phyloP scores from a whole-genome alignment of 106 monocot genomes.

The Alisma plantagoaquatica region DNA sequence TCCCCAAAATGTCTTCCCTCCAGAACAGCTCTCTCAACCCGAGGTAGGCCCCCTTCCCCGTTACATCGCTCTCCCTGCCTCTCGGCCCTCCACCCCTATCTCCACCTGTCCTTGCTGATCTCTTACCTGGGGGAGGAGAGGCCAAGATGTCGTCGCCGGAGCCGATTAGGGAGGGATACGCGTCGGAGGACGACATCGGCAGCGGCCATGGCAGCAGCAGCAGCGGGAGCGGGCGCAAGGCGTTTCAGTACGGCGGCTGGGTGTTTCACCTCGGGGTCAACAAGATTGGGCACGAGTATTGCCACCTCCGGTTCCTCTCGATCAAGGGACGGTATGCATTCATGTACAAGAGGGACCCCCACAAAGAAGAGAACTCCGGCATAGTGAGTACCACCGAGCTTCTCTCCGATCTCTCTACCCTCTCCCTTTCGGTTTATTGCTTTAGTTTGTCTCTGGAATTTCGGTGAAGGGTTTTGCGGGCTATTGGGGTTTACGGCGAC shows the following conservation, averaged over 20 bases:
- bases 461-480: too few relatives aligned
- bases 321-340: constrained; percentile 48
- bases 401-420: not conserved
- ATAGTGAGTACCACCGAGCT: constrained; percentile 32
- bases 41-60: too few relatives aligned
- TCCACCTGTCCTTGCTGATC: too few relatives aligned
- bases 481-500: too few relatives aligned
- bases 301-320: constrained; percentile 77
- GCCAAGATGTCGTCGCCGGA: too few relatives aligned
- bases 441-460: too few relatives aligned
- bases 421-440: not conserved
- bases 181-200: not conserved
- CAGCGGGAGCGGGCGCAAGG: constrained; percentile 10
- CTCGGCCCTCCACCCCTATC: too few relatives aligned
- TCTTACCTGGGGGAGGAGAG: too few relatives aligned
- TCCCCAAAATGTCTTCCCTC: too few relatives aligned
- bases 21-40: too few relatives aligned
- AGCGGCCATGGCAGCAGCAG: not conserved
- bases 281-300: constrained; percentile 78
- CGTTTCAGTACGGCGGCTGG: constrained; percentile 57
- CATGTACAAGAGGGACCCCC: constrained; percentile 93
- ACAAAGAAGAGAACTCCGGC: constrained; percentile 30
- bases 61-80: too few relatives aligned
- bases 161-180: constrained; percentile 1
- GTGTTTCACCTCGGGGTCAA: constrained; percentile 91